Evolutionary conservation across 2,329 filamentous ascomycete genomes (phyloP).

Genomic region (Fusarium verticillioides): DNA sequence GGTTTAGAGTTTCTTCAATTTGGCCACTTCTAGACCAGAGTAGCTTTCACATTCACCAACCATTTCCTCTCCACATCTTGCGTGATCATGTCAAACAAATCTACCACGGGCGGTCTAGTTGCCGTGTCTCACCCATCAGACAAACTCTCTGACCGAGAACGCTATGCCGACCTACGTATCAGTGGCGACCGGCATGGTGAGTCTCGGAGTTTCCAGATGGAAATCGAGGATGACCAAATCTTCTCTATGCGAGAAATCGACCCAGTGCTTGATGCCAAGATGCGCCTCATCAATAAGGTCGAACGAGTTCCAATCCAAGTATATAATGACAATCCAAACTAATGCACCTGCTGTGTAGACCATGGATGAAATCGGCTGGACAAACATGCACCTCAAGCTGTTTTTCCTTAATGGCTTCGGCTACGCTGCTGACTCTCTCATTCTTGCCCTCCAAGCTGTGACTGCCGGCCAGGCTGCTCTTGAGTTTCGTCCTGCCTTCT

Average conservation of each 20-base stretch:
- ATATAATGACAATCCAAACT: background rate
- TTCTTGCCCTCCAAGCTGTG: background rate
- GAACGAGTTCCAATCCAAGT: fast-evolving
- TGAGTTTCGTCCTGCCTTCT: background rate
- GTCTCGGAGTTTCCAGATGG: background rate
- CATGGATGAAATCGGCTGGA: background rate
- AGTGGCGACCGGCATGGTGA: background rate
- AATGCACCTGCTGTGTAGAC: background rate
- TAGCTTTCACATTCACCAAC: background rate
- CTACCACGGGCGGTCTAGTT: background rate
- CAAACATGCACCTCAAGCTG: background rate
- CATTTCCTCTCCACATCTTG: background rate
- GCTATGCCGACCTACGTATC: background rate
- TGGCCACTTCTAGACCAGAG: background rate
- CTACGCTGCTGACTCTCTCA: background rate
- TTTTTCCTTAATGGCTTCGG: background rate
- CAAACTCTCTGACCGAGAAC: background rate
- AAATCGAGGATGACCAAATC: background rate
- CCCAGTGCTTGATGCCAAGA: background rate
- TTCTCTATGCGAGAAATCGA: background rate
- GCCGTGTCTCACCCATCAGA: background rate
- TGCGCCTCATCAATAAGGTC: background rate
- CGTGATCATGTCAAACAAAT: background rate
- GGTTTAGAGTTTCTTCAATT: background rate
- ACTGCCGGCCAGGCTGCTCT: background rate